Evolutionary conservation across 306 rosid species (phyloP).

Genomic region (Cyamopsis tetragonoloba): DNA sequence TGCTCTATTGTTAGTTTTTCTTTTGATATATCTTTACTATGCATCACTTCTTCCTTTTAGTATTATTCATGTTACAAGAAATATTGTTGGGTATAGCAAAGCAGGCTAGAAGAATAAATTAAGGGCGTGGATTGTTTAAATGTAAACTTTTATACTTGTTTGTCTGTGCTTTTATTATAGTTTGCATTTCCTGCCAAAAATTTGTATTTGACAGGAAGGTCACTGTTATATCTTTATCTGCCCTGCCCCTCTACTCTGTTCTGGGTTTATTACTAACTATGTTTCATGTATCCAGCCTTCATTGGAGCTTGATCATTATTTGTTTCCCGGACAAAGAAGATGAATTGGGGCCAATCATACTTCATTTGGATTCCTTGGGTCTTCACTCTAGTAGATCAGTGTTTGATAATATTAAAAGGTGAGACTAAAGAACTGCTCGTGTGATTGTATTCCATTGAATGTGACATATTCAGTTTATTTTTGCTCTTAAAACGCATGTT

Average conservation of each 20-base stretch:
- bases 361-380: constrained; percentile 90
- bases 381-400: constrained; percentile 75
- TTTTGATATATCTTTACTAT: not conserved
- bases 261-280: constrained; percentile 32
- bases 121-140: too few relatives aligned
- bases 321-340: constrained; percentile 83
- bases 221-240: not conserved
- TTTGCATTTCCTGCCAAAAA: constrained; percentile 1
- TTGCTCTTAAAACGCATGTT: constrained; percentile 7
- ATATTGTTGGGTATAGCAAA: too few relatives aligned
- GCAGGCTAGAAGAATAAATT: too few relatives aligned
- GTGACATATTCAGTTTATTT: not conserved
- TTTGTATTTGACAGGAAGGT: not conserved
- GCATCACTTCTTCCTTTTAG: not conserved
- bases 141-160: not conserved
- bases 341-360: constrained; percentile 80
- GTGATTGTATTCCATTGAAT: constrained; percentile 9
- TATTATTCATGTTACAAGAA: not conserved
- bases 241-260: not conserved
- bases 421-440: constrained; percentile 34
- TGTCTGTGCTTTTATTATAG: not conserved
- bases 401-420: constrained; percentile 78
- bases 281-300: constrained; percentile 51
- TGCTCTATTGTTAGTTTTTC: not conserved
- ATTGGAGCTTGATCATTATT: constrained; percentile 95